Percentiles rank a stretch among this genome's conserved stretches.
These are phyloP conservation scores for Globisporangium perplexum DNA, from an alignment of 352 stramenopile species.

Conservation along the genomic window DNA sequence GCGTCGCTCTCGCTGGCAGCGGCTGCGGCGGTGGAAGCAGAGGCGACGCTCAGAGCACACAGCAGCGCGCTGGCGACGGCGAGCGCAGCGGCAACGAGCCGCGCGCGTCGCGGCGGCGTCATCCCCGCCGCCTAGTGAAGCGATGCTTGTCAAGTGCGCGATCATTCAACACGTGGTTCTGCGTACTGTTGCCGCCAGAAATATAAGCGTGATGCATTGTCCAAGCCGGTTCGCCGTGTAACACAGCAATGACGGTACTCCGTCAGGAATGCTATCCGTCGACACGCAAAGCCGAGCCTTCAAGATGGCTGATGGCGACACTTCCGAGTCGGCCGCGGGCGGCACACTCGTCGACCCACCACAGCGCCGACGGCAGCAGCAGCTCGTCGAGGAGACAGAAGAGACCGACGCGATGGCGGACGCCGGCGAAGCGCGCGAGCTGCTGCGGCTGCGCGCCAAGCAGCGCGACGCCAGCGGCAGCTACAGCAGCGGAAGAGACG, in stretches of 20 bases:
- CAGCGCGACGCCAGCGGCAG: neutral
- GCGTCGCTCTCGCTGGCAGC: neutral
- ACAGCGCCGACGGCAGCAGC: neutral
- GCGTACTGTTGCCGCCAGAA: no score
- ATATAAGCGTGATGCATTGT: no score
- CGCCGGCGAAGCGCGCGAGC: slow-evolving; percentile 53
- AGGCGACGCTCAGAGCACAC: no score
- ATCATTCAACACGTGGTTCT: no score
- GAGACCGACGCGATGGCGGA: neutral
- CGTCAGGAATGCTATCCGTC: no score
- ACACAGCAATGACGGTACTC: no score
- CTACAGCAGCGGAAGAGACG: slow-evolving; percentile 6
- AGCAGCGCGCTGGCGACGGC: neutral
- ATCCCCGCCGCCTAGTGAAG: no score
- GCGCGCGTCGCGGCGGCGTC: no score
- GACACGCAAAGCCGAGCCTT: neutral
- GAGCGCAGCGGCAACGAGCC: no score
- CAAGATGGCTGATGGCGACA: neutral
- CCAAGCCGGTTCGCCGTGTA: no score
- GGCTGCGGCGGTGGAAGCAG: no score
- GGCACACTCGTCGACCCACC: neutral
- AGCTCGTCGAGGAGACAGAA: neutral
- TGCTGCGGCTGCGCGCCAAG: slow-evolving; percentile 43
- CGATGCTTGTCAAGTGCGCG: no score
- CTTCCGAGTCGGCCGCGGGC: neutral